Conservation (phyloP, 1,284 basidiomycete species). For the Laetiporus sulphureus region DNA sequence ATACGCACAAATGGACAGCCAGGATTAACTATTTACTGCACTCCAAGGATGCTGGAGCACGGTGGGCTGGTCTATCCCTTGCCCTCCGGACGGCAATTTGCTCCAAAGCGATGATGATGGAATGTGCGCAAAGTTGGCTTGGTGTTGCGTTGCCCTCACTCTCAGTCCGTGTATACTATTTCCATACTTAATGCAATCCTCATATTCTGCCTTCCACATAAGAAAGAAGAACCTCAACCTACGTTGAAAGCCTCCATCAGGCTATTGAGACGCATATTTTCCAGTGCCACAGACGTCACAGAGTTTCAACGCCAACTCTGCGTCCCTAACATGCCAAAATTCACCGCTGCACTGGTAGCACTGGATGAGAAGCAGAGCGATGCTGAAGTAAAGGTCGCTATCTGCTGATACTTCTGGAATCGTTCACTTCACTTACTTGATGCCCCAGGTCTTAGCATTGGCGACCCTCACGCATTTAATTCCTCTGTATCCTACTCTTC, state of each 20-base stretch:
- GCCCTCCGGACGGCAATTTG: slow-evolving; percentile 56
- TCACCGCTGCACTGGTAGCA: slow-evolving; percentile 48
- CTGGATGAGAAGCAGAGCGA: slow-evolving; percentile 47
- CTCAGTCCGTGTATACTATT: slow-evolving; percentile 44
- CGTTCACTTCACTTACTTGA: neutral
- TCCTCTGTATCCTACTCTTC: slow-evolving; percentile 56
- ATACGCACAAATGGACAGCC: slow-evolving; percentile 65
- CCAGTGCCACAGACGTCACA: slow-evolving; percentile 44
- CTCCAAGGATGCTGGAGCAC: slow-evolving; percentile 61
- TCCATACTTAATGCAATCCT: slow-evolving; percentile 15
- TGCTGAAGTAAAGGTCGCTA: slow-evolving; percentile 44
- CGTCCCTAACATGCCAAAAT: slow-evolving; percentile 65
- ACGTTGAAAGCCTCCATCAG: slow-evolving; percentile 53
- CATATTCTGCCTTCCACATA: slow-evolving; percentile 17
- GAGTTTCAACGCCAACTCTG: slow-evolving; percentile 76
- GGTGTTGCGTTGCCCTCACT: slow-evolving; percentile 55
- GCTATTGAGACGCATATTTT: slow-evolving; percentile 56
- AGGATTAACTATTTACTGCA: slow-evolving; percentile 66
- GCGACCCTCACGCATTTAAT: slow-evolving; percentile 50
- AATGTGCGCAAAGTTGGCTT: slow-evolving; percentile 67
- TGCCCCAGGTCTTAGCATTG: slow-evolving; percentile 42
- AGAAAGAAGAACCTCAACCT: slow-evolving; percentile 64
- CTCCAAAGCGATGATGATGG: slow-evolving; percentile 55
- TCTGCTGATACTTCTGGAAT: neutral
- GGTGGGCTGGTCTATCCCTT: slow-evolving; percentile 72